Base-by-base conservation (phyloP, 345 rosid species). In the Hypericum androsaemum region DNA sequence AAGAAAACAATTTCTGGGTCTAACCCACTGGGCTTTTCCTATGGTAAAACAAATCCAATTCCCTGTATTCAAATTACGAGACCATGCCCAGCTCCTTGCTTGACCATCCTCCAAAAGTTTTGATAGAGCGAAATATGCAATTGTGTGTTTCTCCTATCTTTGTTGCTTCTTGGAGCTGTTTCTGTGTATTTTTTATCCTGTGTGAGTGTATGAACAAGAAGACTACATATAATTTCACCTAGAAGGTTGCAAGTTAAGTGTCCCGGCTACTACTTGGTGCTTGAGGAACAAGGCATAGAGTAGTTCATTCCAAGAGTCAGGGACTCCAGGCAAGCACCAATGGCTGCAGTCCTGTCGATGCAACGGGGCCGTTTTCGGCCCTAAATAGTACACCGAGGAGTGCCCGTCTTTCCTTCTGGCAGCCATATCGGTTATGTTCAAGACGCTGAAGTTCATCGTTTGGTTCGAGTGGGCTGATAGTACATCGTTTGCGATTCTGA, bases 321-420 rank as follows among this genome's bases (percentile, higher is more conserved):
- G 77, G 45, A 76, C 80, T 13, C 80, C 80, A 7, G 80, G 80
- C 55, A 72, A 64, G 68, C 80, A 76, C 80, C 80, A 76, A 49
- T 76, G 80, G 67, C 80, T 76, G 54, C 77, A 76, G 62, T 72
- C 77, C 60, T 71, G 77, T 52, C 66, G 41, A 52, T 36, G 65
- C 12, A 68, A 5, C 0, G 65, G 54, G 6, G 75, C 73, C 3
- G 44, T 47, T 13, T 53, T 40, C 41, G 62, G 48, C 5, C 56
- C 52, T 0, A 43, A 35, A 39, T 64, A 71, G 67, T 75, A 75
- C 5, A 71, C 28, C 41, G 80, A 75, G 7, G 80, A 65, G 53
- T 75, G 80, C 37, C 69, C 77, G 5, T 75, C 77, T 68, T 76
- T 69, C 66, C 80, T 69, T 48, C 39, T 42, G 0, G 77, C 70